Evolutionary conservation across 2,329 filamentous ascomycete species (phyloP).

Genomic region (Microdochium nivale): DNA sequence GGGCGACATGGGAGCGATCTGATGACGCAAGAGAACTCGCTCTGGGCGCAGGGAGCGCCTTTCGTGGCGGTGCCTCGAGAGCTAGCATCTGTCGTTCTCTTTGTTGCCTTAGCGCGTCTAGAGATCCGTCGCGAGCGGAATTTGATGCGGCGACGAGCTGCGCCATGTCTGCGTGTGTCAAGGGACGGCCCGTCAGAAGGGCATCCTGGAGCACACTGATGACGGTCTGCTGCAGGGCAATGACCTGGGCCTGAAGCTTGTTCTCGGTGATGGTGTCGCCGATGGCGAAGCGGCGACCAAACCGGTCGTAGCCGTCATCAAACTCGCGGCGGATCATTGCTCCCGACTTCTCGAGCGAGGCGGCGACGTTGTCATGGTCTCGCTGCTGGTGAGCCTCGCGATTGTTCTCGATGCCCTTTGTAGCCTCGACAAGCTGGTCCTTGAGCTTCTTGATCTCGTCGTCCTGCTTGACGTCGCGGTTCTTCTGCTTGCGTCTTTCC

Average conservation of each 20-base stretch:
- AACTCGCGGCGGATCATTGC: conserved; percentile 24
- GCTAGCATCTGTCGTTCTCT: conserved; percentile 18
- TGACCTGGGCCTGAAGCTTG: conserved; percentile 26
- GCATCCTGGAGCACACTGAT: conserved; percentile 27
- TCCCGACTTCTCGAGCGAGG: conserved; percentile 19
- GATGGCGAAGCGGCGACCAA: conserved; percentile 24
- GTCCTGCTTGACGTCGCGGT: conserved; percentile 22
- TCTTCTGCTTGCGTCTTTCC: conserved; percentile 20
- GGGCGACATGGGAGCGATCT: conserved; percentile 7
- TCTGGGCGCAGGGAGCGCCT: neutral
- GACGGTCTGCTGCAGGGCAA: conserved; percentile 26
- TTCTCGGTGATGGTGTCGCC: conserved; percentile 25
- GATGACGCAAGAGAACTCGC: neutral
- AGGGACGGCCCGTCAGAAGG: conserved; percentile 17
- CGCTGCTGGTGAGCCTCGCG: conserved; percentile 3
- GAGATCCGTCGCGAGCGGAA: conserved; percentile 23
- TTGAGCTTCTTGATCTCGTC: conserved; percentile 21
- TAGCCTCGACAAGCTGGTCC: conserved; percentile 11
- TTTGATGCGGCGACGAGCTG: conserved; percentile 22
- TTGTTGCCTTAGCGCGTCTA: conserved; percentile 24
- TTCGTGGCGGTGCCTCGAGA: conserved; percentile 1
- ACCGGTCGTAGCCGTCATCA: conserved; percentile 19
- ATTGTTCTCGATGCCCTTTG: conserved; percentile 8
- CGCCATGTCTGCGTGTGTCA: conserved; percentile 17
- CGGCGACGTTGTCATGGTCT: conserved; percentile 15